phyloP scores from a whole-genome alignment of 2,329 filamentous ascomycete genomes.

The Penicillium capsulatum region DNA sequence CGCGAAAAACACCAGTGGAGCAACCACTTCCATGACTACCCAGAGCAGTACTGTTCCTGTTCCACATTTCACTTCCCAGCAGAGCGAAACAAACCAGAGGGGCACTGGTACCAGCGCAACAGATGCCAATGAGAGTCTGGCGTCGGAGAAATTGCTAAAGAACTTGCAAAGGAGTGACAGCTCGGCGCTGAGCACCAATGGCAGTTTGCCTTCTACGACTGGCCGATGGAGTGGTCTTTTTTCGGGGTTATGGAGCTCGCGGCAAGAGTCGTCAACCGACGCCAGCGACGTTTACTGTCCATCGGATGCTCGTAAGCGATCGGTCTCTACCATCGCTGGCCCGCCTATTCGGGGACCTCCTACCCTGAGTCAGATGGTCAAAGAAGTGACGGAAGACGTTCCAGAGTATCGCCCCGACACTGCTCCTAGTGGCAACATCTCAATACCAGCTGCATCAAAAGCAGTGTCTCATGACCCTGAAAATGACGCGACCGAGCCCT shows the following conservation, averaged over 20 bases:
- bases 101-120: constrained; percentile 21
- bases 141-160: constrained; percentile 53
- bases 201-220: constrained; percentile 44
- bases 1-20: constrained; percentile 47
- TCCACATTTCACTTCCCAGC: constrained; percentile 50
- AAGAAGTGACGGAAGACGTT: constrained; percentile 25
- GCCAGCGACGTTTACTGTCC: constrained; percentile 24
- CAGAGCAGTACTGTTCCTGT: constrained; percentile 50
- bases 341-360: constrained; percentile 25
- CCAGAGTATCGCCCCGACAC: constrained; percentile 19
- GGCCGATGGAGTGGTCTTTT: constrained; percentile 56
- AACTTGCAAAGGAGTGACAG: constrained; percentile 53
- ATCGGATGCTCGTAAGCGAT: constrained; percentile 26
- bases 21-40: constrained; percentile 51
- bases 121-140: constrained; percentile 42
- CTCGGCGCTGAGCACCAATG: constrained; percentile 44
- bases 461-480: constrained; percentile 16
- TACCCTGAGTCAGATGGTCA: constrained; percentile 34
- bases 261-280: constrained; percentile 47
- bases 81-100: constrained; percentile 29
- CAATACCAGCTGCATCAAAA: constrained; percentile 28
- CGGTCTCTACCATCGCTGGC: constrained; percentile 26
- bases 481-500: constrained; percentile 28
- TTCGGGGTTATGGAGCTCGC: constrained; percentile 53
- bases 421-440: constrained; percentile 33